Conservation (phyloP, 73 alveolate species). For the Paraurostyla sp. region DNA sequence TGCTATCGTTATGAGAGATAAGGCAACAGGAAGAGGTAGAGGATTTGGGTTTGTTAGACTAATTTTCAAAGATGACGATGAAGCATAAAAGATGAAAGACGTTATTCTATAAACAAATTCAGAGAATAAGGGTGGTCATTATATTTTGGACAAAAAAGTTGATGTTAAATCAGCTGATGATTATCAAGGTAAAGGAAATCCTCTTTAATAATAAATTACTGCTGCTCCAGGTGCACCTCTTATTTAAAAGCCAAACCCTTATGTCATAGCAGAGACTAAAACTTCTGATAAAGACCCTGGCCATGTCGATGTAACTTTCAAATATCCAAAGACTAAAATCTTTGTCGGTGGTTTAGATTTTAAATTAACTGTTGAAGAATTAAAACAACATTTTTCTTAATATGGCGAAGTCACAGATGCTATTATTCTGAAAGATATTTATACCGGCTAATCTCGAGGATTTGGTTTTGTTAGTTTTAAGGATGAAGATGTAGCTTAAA, state of each 20-base stretch:
- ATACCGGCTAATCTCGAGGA: conserved; percentile 83
- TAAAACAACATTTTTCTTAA: conserved; percentile 74
- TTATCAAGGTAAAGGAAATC: neutral
- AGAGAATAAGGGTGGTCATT: conserved; percentile 19
- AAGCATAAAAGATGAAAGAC: conserved; percentile 37
- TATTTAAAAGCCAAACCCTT: conserved; percentile 56
- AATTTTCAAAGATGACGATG: conserved; percentile 22
- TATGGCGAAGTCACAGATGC: conserved; percentile 88
- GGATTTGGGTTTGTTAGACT: conserved; percentile 81
- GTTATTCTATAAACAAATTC: neutral
- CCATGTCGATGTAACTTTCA: conserved; percentile 51
- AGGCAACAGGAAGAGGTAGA: conserved; percentile 74
- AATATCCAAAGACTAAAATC: conserved; percentile 77
- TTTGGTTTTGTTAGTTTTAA: conserved; percentile 92
- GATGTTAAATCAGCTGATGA: conserved; percentile 77
- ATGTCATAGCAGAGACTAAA: conserved; percentile 69
- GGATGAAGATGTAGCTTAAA: conserved; percentile 77
- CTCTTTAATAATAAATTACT: neutral
- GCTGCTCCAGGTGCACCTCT: conserved; percentile 9
- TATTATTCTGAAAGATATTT: conserved; percentile 80
- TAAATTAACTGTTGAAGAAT: conserved; percentile 80
- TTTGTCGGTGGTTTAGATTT: conserved; percentile 91
- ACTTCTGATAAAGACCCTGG: conserved; percentile 60
- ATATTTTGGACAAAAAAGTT: conserved; percentile 60
- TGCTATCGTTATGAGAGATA: conserved; percentile 74